Conservation (phyloP, 2,329 filamentous ascomycete species). For the Beauveria rudraprayagi region DNA sequence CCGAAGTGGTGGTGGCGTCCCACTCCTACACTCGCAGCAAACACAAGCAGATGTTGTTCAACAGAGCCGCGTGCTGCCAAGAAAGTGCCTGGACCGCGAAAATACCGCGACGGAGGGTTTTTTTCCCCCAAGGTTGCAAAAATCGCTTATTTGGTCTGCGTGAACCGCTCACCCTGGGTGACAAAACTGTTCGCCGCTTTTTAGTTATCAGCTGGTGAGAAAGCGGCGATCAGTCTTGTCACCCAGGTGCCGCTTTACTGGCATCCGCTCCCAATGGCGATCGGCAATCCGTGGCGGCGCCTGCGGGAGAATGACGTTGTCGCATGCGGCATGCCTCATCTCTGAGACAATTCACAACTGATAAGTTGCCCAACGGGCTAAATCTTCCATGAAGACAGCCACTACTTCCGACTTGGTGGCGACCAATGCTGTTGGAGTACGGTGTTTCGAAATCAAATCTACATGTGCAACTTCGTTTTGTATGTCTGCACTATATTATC, state of each 20-base stretch:
- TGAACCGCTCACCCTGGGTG: not conserved
- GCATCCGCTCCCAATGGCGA: not conserved
- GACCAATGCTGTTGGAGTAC: not conserved
- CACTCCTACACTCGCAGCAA: not conserved
- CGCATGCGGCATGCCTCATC: not conserved
- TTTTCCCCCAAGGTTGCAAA: not conserved
- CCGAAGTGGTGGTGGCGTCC: not conserved
- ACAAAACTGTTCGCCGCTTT: too few species aligned
- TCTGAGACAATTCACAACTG: not conserved
- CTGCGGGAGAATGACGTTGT: not conserved
- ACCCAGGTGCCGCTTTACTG: too few species aligned
- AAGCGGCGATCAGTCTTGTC: too few species aligned
- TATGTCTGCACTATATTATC: not conserved
- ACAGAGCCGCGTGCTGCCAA: not conserved
- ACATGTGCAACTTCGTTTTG: not conserved
- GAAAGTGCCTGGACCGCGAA: not conserved
- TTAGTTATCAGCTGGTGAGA: too few species aligned
- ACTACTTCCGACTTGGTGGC: not conserved
- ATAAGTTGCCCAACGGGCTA: not conserved
- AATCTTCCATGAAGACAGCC: not conserved
- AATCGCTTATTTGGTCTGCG: not conserved
- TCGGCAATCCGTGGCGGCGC: not conserved
- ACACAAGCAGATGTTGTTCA: not conserved
- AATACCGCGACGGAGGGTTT: not conserved
- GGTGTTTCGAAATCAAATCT: not conserved